Evolutionary conservation across 2,329 filamentous ascomycete species (phyloP).

Genomic region (Gremmenia infestans): DNA sequence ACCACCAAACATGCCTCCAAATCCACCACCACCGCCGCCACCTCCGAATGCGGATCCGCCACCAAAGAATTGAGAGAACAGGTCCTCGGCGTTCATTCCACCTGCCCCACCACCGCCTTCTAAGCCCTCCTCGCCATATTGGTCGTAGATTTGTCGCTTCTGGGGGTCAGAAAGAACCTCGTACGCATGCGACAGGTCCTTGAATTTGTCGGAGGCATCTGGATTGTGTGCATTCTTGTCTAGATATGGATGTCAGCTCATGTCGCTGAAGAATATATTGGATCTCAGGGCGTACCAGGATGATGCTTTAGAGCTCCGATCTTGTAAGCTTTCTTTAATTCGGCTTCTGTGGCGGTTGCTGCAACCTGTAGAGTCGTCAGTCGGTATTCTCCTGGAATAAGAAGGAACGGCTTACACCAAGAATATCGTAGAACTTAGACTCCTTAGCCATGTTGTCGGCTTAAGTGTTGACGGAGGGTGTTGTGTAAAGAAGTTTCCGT

Average conservation of each 20-base stretch:
- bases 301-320: constrained; percentile 78
- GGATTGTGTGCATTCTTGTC: constrained; percentile 97
- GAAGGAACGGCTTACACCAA: constrained; percentile 56
- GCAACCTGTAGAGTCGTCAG: constrained; percentile 53
- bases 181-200: constrained; percentile 93
- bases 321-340: constrained; percentile 90
- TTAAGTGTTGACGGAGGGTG: constrained; percentile 13
- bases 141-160: constrained; percentile 89
- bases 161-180: constrained; percentile 89
- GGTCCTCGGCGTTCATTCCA: constrained; percentile 92
- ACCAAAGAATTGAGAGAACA: constrained; percentile 97
- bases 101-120: constrained; percentile 76
- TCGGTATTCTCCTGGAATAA: constrained; percentile 21
- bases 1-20: constrained; percentile 72
- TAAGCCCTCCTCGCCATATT: constrained; percentile 95
- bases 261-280: constrained; percentile 3
- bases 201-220: constrained; percentile 94
- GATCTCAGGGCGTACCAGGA: constrained; percentile 56
- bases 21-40: constrained; percentile 50
- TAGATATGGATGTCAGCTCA: constrained; percentile 34
- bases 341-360: constrained; percentile 73
- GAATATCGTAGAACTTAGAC: constrained; percentile 71
- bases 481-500: constrained; percentile 1
- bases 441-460: constrained; percentile 66
- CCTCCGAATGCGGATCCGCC: constrained; percentile 57